Conservation (phyloP, 1,284 basidiomycete species). For the Ustilago trichophora region DNA sequence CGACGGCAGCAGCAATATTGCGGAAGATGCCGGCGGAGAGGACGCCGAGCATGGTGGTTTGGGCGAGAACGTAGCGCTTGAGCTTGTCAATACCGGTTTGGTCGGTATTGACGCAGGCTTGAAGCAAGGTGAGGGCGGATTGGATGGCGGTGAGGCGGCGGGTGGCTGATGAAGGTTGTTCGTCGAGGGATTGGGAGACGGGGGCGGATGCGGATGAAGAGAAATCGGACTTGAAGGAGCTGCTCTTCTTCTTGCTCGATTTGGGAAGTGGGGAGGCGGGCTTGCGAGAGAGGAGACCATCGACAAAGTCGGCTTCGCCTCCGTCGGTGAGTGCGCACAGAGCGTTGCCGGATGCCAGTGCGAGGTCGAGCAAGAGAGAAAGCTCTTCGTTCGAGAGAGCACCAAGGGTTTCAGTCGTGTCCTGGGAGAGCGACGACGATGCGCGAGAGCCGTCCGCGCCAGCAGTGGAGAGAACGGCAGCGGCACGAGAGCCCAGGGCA, state of each 20-base stretch:
- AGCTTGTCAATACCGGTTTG: constrained; percentile 31
- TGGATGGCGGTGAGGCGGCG: constrained; percentile 34
- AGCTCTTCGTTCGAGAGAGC: constrained; percentile 42
- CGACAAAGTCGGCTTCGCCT: constrained; percentile 41
- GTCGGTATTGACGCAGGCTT: constrained; percentile 39
- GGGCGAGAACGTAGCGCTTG: constrained; percentile 38
- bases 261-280: constrained; percentile 5
- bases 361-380: constrained; percentile 36
- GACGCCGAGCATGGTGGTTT: constrained; percentile 49
- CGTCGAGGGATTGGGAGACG: constrained; percentile 31
- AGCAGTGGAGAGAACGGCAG: constrained; percentile 27
- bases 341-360: constrained; percentile 45
- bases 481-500: constrained; percentile 37
- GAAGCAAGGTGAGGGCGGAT: constrained; percentile 30
- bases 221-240: not conserved
- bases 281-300: constrained; percentile 32
- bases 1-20: constrained; percentile 37
- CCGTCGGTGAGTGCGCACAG: constrained; percentile 53
- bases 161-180: constrained; percentile 27
- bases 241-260: constrained; percentile 31
- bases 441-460: constrained; percentile 21
- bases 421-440: not conserved
- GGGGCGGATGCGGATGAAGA: not conserved
- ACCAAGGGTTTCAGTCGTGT: constrained; percentile 20
- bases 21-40: constrained; percentile 42